Conservation (phyloP, 179 eudicot species). For the Silene vulgaris region DNA sequence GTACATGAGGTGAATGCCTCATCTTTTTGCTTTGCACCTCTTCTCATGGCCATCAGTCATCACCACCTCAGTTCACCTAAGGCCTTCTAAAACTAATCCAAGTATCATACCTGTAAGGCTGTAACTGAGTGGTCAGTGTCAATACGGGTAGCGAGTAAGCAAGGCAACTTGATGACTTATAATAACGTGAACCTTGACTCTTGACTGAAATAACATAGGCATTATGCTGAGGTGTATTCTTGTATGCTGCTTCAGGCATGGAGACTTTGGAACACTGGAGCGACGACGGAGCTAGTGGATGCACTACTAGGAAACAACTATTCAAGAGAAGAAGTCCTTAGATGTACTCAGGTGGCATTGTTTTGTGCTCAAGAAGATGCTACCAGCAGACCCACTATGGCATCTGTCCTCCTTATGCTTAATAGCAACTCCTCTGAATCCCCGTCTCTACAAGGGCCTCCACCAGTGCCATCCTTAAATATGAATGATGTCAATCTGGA, state of each 20-base stretch:
- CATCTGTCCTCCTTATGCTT: constrained; percentile 35
- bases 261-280: constrained; percentile 40
- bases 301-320: constrained; percentile 20
- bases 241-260: constrained; percentile 35
- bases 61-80: background rate
- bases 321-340: constrained; percentile 27
- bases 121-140: background rate
- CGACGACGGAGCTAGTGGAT: constrained; percentile 30
- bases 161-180: background rate
- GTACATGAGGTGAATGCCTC: background rate
- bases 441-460: constrained; percentile 25
- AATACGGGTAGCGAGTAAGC: background rate
- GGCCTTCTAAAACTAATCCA: background rate
- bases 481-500: background rate
- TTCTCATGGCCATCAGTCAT: background rate
- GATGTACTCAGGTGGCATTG: constrained; percentile 49
- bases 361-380: constrained; percentile 49
- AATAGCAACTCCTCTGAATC: constrained; percentile 26
- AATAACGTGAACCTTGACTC: background rate
- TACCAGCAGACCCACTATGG: constrained; percentile 44
- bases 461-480: background rate
- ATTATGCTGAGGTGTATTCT: background rate
- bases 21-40: background rate
- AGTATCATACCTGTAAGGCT: background rate
- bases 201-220: background rate